phyloP scores from a whole-genome alignment of 306 rosid species.

The Vicia sativa region DNA sequence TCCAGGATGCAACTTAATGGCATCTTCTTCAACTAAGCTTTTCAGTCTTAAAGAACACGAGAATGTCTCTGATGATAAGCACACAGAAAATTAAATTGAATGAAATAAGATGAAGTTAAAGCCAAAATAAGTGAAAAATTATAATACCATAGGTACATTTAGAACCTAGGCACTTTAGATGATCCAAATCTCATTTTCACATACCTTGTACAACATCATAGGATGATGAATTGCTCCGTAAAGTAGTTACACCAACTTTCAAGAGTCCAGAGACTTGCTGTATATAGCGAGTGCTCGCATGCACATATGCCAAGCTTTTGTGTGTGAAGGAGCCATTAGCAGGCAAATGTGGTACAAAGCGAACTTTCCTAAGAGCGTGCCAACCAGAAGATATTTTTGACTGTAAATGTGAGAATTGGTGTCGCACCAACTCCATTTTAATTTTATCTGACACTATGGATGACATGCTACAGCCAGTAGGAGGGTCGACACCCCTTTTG shows the following conservation, averaged over 20 bases:
- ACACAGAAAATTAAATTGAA: constrained; percentile 32
- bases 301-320: constrained; percentile 90
- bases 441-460: constrained; percentile 58
- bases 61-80: constrained; percentile 69
- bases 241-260: constrained; percentile 82
- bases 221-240: constrained; percentile 81
- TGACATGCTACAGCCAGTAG: constrained; percentile 83
- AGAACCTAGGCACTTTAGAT: not conserved
- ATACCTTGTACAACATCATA: constrained; percentile 92
- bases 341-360: constrained; percentile 69
- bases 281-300: constrained; percentile 86
- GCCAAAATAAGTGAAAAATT: constrained; percentile 3
- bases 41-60: constrained; percentile 81
- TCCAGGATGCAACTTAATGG: constrained; percentile 88
- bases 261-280: constrained; percentile 92
- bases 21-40: constrained; percentile 83
- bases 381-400: constrained; percentile 79
- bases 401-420: constrained; percentile 65
- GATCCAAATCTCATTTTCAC: constrained; percentile 8
- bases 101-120: constrained; percentile 6
- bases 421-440: constrained; percentile 62
- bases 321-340: constrained; percentile 77
- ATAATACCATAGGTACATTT: not conserved
- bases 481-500: constrained; percentile 77
- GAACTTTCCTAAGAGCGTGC: constrained; percentile 67